Evolutionary conservation across 1,284 basidiomycete genomes (phyloP), one percentile per base, ranked within the genome.

Genomic region (Cutaneotrichosporon cutaneum): DNA sequence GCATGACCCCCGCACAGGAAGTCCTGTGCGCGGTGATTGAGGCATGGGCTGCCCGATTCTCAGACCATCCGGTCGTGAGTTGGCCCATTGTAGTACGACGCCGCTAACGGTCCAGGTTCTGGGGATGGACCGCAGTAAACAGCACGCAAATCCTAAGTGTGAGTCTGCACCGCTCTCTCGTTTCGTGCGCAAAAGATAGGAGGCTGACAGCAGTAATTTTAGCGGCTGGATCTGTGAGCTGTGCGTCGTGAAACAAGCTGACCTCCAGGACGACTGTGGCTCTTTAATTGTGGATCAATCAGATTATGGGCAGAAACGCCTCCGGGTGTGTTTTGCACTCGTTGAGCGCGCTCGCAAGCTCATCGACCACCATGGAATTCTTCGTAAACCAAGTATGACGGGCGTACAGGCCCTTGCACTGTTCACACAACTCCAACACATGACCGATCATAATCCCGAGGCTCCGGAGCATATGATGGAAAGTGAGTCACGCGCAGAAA

Each of bases 1-100:
- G 68, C 14, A 70, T 76, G 70, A 59, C 58, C 0, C 72, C 70
- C 1, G 67, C 66, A 14, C 72, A 71, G 50, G 74, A 74, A 58
- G 69, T 65, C 3, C 58, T 76, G n/a, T 73, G 73, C 35, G 71
- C 70, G 2, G 69, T 72, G 18, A 70, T 76, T 21, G 73, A 76
- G 62, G 74, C 74, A 5, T 76, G 73, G 72, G 74, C 71, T n/a
- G 67, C 73, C 9, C 60, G 70, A 24, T 76, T 72, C 58, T 76
- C 74, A 10, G 74, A 76, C 57, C 68, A 67, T n/a, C 73, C 72
- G 11, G 70, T 71, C 16, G 71, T 74, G 47, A 35, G 68, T 64
- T 21, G 35, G n/a, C n/a, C 13, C 21, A 16, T 24, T 21, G 4
- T 24, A 32, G 27, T 26, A 27, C 3, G 10, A 22, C 10, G 52